Evolutionary conservation across 2,329 filamentous ascomycete genomes (phyloP).

Genomic region (Thielaviopsis populi): DNA sequence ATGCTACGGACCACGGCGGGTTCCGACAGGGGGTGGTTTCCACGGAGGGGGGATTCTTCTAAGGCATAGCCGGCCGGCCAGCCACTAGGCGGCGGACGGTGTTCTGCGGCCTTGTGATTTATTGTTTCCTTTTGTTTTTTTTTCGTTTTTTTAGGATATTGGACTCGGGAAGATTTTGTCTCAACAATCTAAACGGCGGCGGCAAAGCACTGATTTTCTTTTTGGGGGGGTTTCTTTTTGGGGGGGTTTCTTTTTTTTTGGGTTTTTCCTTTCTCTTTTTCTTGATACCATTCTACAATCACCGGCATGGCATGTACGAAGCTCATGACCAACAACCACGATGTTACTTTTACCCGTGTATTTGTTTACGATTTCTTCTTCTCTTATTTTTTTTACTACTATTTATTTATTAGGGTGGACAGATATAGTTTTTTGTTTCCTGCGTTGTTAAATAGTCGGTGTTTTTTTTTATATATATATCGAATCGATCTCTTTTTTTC

Average conservation of each 20-base stretch:
- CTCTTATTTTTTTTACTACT: neutral
- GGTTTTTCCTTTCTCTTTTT: slow-evolving; percentile 8
- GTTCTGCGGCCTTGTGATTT: neutral
- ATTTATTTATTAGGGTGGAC: neutral
- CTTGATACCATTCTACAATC: slow-evolving; percentile 5
- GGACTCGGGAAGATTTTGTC: neutral
- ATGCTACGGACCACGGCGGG: neutral
- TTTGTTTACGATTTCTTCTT: neutral
- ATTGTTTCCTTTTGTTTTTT: neutral
- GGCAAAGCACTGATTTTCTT: slow-evolving; percentile 16
- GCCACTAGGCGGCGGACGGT: too few species aligned
- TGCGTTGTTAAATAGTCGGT: neutral
- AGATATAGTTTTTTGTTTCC: neutral
- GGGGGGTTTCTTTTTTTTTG: neutral
- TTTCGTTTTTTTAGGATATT: slow-evolving; percentile 5
- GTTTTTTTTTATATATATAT: too few species aligned
- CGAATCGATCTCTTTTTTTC: neutral
- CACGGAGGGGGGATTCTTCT: slow-evolving; percentile 13
- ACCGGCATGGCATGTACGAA: slow-evolving; percentile 9
- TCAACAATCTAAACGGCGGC: slow-evolving; percentile 8
- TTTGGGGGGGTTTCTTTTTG: neutral
- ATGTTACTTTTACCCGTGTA: neutral
- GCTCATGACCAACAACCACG: slow-evolving; percentile 8
- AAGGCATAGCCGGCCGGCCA: too few species aligned
- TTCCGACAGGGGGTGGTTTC: slow-evolving; percentile 8